Evolutionary conservation across 1,284 basidiomycete species (phyloP), one percentile per base, ranked within the genome.

Genomic region (Papiliotrema laurentii): DNA sequence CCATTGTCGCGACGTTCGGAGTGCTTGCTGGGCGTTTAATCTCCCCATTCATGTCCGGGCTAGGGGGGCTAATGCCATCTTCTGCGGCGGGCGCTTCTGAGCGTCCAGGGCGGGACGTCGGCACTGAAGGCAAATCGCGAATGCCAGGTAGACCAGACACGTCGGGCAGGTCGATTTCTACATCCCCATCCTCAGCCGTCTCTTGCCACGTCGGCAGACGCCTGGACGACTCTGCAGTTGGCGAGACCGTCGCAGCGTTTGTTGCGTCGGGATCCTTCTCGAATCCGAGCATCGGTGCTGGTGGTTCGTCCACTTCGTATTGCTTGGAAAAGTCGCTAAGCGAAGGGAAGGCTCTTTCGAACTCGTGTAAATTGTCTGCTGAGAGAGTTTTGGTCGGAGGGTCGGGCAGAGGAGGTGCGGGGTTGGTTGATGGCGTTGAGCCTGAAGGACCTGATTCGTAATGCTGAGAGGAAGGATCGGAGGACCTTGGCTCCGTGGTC

Each of bases 281-380:
- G 28, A 49, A 49, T 14, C 38, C 28, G 30, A 22, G 14, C 14
- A 24, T 13, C 9, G 11, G 19, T 6, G 3, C 26, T 30, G 42
- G 41, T 2, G 40, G 30, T 10, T 53, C 54, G 5, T 61, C n/a
- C n/a, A n/a, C n/a, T n/a, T n/a, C 59, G 48, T 66, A 72, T 42
- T 68, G 65, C 44, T 67, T 69, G 38, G 63, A 66, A 51, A 74
- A 68, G 18, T 71, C 67, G 47, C 55, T 62, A 18, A 74, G 50
- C 2, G 71, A 70, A 0, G 72, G 72, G 53, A 74, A 74, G 1
- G 60, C 54, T 33, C 58, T 58, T 27, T 66, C 63, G 43, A 73
- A 73, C 18, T 66, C 61, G 24, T 53, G 57, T 26, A 66, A 31
- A 14, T 55, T 55, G 36, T 60, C 56, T 14, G 51, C 22, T 18